These are phyloP conservation scores for Cephaloascus fragrans DNA, from an alignment of 805 yeast genomes.

Conservation along the genomic window DNA sequence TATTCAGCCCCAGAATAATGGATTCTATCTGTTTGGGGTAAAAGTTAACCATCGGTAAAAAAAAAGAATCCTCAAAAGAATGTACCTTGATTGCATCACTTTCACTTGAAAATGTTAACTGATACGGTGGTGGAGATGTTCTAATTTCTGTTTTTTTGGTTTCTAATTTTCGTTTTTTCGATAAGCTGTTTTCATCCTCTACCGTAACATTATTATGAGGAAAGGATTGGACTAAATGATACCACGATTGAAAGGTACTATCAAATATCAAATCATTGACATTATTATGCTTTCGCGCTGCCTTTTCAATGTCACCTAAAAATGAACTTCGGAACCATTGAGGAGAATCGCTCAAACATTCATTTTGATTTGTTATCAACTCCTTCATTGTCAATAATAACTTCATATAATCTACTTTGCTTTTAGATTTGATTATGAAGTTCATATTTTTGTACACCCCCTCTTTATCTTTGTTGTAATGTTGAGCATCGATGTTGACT, in stretches of 20 bases:
- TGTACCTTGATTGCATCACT: constrained; percentile 3
- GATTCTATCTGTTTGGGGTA: constrained; percentile 12
- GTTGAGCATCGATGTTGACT: neutral
- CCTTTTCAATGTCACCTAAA: neutral
- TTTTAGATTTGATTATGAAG: neutral
- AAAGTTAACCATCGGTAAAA: constrained; percentile 7
- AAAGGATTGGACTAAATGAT: constrained; percentile 10
- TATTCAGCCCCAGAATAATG: constrained; percentile 10
- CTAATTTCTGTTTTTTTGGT: too few species aligned
- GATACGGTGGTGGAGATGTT: too few species aligned
- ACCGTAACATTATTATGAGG: constrained; percentile 6
- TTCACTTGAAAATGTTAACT: neutral
- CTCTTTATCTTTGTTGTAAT: neutral
- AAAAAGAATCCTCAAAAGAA: constrained; percentile 6
- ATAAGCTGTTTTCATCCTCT: constrained; percentile 2
- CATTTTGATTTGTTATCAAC: neutral
- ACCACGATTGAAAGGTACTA: constrained; percentile 3
- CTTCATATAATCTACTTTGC: too few species aligned
- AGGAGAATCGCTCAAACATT: neutral
- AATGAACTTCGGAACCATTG: neutral
- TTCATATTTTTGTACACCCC: neutral
- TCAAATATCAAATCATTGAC: neutral
- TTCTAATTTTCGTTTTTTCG: neutral
- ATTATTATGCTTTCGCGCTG: neutral
- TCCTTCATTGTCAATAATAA: neutral